Evolutionary conservation across 1,284 basidiomycete species (phyloP).

Genomic region (Tilletia horrida): DNA sequence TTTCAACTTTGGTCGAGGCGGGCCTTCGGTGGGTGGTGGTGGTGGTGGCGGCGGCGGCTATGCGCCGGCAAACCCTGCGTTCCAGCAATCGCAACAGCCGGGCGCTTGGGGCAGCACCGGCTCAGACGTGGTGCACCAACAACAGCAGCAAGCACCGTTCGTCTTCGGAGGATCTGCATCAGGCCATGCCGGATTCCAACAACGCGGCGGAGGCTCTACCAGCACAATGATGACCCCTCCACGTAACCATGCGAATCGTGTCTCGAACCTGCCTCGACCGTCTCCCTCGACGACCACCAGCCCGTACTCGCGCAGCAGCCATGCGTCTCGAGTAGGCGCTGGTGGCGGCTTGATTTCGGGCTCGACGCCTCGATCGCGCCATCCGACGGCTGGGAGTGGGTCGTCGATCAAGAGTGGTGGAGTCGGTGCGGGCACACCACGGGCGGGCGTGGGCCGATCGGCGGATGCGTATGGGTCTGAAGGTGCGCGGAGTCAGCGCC

Average conservation of each 20-base stretch:
- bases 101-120: background rate
- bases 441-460: background rate
- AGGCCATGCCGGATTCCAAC: background rate
- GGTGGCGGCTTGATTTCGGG: background rate
- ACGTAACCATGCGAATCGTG: background rate
- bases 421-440: background rate
- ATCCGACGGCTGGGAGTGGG: background rate
- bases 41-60: background rate
- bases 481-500: background rate
- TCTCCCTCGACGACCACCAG: background rate
- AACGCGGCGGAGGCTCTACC: background rate
- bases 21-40: background rate
- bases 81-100: background rate
- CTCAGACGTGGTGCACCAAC: too few species aligned
- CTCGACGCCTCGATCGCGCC: background rate
- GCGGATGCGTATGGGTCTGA: constrained; percentile 5
- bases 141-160: background rate
- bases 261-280: background rate
- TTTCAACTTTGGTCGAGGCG: background rate
- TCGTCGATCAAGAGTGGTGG: background rate
- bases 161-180: background rate
- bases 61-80: background rate
- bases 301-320: background rate
- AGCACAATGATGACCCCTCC: background rate
- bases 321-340: background rate